A percentile compares a stretch with the other conserved stretches of the same genome.
These are phyloP conservation scores for Tolypocladium ovalisporum DNA, from an alignment of 2,329 filamentous ascomycete genomes.

Conservation along the genomic window DNA sequence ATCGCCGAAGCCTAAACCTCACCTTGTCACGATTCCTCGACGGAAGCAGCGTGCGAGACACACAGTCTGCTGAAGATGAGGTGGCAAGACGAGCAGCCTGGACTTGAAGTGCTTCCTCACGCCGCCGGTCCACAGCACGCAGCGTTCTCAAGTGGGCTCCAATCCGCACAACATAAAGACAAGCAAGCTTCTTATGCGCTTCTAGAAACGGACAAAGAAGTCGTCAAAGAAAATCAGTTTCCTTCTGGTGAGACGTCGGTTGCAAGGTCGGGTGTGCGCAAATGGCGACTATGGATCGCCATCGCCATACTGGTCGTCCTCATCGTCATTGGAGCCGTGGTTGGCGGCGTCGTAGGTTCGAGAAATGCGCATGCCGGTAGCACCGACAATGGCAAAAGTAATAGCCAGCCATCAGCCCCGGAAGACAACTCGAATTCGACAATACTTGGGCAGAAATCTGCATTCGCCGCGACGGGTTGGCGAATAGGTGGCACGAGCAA, in stretches of 20 bases:
- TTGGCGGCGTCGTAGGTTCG: not conserved
- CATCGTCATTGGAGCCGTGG: not conserved
- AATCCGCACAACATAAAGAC: not conserved
- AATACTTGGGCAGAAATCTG: not conserved
- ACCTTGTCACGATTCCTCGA: not conserved
- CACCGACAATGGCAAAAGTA: not conserved
- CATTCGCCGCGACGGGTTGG: not conserved
- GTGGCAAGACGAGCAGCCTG: not conserved
- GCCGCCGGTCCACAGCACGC: not conserved
- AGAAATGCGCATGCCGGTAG: not conserved
- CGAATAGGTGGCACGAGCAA: not conserved
- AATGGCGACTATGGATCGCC: not conserved
- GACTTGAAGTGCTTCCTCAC: not conserved
- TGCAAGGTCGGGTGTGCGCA: not conserved
- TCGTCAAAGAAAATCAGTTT: not conserved
- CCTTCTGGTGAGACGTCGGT: too few species aligned
- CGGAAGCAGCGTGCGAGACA: not conserved
- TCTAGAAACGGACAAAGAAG: not conserved
- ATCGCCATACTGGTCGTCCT: not conserved
- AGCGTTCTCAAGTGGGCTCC: not conserved
- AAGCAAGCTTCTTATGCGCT: not conserved
- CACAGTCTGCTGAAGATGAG: not conserved
- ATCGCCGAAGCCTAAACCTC: not conserved
- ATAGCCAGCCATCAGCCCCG: not conserved
- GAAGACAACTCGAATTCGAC: not conserved